Conservation (phyloP, 2,329 filamentous ascomycete genomes). For the Rosellinia necatrix region DNA sequence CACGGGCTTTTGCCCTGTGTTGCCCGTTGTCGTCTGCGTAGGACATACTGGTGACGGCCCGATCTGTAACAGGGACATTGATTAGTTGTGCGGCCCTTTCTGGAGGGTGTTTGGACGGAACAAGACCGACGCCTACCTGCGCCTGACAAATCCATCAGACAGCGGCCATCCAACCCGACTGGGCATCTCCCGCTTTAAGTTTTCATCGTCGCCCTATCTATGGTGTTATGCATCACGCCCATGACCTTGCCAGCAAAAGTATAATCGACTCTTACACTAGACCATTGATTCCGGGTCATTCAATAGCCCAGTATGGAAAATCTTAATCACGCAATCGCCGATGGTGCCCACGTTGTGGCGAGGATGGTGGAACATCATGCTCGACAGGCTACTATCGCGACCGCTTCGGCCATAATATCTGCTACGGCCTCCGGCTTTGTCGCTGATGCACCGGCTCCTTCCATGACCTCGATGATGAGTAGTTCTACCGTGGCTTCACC, state of each 20-base stretch:
- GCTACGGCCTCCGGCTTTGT: background rate
- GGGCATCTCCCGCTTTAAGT: background rate
- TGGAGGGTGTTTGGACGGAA: slow-evolving; percentile 6
- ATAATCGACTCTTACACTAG: slow-evolving; percentile 7
- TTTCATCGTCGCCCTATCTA: slow-evolving; percentile 7
- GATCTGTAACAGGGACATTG: background rate
- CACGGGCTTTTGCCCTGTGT: background rate
- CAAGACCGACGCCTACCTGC: background rate
- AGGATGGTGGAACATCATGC: slow-evolving; percentile 41
- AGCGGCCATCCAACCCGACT: background rate
- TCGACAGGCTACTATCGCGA: slow-evolving; percentile 27
- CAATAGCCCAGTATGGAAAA: slow-evolving; percentile 41
- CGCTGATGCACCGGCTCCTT: slow-evolving; percentile 22
- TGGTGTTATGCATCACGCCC: background rate
- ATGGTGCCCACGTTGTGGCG: slow-evolving; percentile 45
- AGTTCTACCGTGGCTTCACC: slow-evolving; percentile 11
- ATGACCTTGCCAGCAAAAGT: slow-evolving; percentile 3
- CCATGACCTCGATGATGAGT: slow-evolving; percentile 2
- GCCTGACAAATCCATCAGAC: slow-evolving; percentile 10
- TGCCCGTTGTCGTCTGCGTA: background rate
- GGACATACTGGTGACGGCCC: background rate
- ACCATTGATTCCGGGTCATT: too few species aligned
- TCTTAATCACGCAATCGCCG: slow-evolving; percentile 44
- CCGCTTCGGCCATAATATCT: slow-evolving; percentile 6
- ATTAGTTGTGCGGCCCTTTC: background rate